A percentile compares a stretch with the other conserved stretches of the same genome.
Evolutionary conservation across 805 yeast species (phyloP).

Genomic region (Wickerhamomyces strasburgensis): DNA sequence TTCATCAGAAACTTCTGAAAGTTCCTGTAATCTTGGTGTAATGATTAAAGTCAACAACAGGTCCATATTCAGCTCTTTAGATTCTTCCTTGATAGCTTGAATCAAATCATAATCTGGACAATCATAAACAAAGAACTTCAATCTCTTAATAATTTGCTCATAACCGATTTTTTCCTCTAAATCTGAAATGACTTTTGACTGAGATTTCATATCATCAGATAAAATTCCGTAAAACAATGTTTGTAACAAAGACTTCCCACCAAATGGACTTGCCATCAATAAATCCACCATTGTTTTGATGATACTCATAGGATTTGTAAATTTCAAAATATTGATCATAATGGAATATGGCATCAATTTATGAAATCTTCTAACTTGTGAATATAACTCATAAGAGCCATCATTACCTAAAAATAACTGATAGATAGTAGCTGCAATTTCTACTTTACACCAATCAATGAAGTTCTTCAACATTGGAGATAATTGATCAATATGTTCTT

Average conservation of each 20-base stretch:
- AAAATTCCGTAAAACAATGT: constrained; percentile 66
- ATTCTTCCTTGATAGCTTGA: constrained; percentile 22
- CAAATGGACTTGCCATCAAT: constrained; percentile 75
- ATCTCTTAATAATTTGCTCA: constrained; percentile 24
- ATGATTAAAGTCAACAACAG: constrained; percentile 19
- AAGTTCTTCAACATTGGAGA: constrained; percentile 66
- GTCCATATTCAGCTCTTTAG: constrained; percentile 18
- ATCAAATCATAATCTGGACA: constrained; percentile 29
- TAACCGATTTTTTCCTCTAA: constrained; percentile 36
- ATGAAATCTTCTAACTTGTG: constrained; percentile 69
- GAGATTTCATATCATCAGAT: constrained; percentile 68
- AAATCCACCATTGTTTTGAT: constrained; percentile 76
- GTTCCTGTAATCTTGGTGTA: constrained; percentile 19
- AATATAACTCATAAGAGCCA: constrained; percentile 68
- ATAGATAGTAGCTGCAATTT: constrained; percentile 79
- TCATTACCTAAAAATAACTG: constrained; percentile 79
- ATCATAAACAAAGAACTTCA: constrained; percentile 30
- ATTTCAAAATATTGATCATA: constrained; percentile 68
- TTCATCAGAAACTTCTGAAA: constrained; percentile 12
- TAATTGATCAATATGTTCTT: constrained; percentile 47
- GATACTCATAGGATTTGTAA: constrained; percentile 84
- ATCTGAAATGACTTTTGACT: constrained; percentile 46
- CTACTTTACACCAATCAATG: constrained; percentile 77
- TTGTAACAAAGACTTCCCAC: constrained; percentile 64
- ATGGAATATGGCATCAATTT: constrained; percentile 73